A percentile compares a stretch with the other conserved stretches of the same genome.
phyloP scores from a whole-genome alignment of 257 asterid genomes.

The Solanum pimpinellifolium region DNA sequence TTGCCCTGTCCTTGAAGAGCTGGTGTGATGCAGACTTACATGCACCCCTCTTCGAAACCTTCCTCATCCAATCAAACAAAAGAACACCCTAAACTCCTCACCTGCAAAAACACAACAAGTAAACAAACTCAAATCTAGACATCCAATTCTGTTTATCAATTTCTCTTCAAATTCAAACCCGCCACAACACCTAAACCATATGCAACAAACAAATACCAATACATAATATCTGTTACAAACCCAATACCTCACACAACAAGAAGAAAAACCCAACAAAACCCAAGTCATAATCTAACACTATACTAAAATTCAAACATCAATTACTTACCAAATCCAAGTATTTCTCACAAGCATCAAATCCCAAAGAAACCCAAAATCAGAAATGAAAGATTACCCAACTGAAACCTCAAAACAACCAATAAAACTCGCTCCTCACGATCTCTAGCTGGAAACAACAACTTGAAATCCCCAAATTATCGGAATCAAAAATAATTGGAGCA shows the following conservation, averaged over 20 bases:
- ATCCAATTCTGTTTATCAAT: background rate
- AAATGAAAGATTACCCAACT: background rate
- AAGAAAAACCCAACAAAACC: background rate
- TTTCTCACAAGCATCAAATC: background rate
- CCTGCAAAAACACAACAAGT: conserved; percentile 18
- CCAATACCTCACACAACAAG: background rate
- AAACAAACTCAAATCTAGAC: background rate
- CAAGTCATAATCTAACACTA: background rate
- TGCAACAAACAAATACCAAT: background rate
- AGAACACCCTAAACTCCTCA: conserved; percentile 10
- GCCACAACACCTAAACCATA: background rate
- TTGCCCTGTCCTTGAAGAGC: conserved; percentile 88
- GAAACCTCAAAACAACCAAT: background rate
- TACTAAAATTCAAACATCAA: background rate
- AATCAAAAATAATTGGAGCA: background rate
- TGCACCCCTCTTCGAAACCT: conserved; percentile 68
- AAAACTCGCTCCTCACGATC: background rate
- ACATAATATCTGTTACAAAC: background rate
- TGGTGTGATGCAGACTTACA: conserved; percentile 83
- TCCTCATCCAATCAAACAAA: conserved; percentile 47
- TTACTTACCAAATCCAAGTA: background rate
- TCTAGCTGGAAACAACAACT: background rate
- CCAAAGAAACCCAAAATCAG: background rate
- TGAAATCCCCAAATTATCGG: background rate
- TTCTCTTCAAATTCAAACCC: background rate